These are phyloP conservation scores for Fonsecaea nubica DNA, from an alignment of 2,329 filamentous ascomycete species.

Conservation along the genomic window DNA sequence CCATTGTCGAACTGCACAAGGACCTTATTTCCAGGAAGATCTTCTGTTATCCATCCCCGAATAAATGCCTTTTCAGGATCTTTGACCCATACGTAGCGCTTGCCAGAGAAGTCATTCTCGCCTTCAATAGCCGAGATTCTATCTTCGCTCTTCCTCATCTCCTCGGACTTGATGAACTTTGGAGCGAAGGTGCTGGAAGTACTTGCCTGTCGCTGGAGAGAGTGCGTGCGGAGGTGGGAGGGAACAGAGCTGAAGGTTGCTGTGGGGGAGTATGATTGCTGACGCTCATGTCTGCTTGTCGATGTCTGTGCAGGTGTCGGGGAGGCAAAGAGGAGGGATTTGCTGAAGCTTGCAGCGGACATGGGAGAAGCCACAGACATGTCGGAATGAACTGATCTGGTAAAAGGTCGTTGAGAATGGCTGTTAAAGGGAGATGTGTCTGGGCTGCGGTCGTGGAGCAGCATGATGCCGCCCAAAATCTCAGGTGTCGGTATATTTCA, in stretches of 20 bases:
- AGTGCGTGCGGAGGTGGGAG: conserved; percentile 52
- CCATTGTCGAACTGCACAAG: conserved; percentile 94
- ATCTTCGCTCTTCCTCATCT: conserved; percentile 66
- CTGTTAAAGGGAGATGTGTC: conserved; percentile 56
- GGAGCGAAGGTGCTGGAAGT: conserved; percentile 85
- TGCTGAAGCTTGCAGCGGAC: conserved; percentile 62
- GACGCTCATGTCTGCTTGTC: conserved; percentile 66
- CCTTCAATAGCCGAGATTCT: conserved; percentile 79
- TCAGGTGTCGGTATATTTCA: background rate
- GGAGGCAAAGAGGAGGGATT: conserved; percentile 75
- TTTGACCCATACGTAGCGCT: conserved; percentile 96
- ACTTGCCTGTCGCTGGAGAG: conserved; percentile 70
- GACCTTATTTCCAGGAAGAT: conserved; percentile 71
- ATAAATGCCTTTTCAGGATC: conserved; percentile 88
- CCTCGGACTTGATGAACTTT: conserved; percentile 91
- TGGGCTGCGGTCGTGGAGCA: conserved; percentile 37
- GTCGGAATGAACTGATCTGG: conserved; percentile 68
- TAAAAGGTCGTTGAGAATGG: conserved; percentile 78
- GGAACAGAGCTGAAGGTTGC: conserved; percentile 54
- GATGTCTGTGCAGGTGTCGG: conserved; percentile 53
- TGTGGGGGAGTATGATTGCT: conserved; percentile 71
- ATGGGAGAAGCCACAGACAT: conserved; percentile 39
- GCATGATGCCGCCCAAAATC: conserved; percentile 30
- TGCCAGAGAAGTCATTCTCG: conserved; percentile 98
- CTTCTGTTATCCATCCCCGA: conserved; percentile 88